phyloP scores from a whole-genome alignment of 257 asterid genomes.

The Primulina eburnea region DNA sequence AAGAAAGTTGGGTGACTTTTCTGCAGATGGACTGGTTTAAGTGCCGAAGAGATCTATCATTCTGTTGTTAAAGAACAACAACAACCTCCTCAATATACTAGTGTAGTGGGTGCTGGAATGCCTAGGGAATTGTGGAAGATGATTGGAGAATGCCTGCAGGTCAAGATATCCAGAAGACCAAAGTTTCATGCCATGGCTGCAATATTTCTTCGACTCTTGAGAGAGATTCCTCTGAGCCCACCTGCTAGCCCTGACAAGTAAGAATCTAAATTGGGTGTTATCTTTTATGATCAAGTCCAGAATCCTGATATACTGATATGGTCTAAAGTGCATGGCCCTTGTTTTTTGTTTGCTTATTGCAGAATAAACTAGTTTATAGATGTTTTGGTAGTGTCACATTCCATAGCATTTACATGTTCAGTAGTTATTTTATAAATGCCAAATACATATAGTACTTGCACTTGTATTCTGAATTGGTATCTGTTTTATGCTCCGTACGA shows the following conservation, averaged over 20 bases:
- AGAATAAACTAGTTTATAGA: neutral
- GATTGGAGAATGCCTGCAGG: constrained; percentile 99
- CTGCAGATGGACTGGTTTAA: constrained; percentile 91
- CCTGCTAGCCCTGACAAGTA: constrained; percentile 97
- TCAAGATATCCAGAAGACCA: constrained; percentile 83
- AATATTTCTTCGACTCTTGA: constrained; percentile 90
- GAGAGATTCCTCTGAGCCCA: constrained; percentile 92
- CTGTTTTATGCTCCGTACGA: constrained; percentile 24
- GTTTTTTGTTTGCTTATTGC: neutral
- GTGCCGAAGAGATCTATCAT: constrained; percentile 85
- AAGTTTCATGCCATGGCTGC: constrained; percentile 87
- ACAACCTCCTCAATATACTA: constrained; percentile 96
- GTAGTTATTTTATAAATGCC: constrained; percentile 10
- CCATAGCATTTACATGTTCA: neutral
- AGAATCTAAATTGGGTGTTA: constrained; percentile 31
- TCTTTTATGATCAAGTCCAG: constrained; percentile 10
- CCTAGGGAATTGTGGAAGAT: constrained; percentile 98
- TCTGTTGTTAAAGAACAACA: constrained; percentile 77
- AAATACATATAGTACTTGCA: constrained; percentile 23
- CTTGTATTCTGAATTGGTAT: constrained; percentile 23
- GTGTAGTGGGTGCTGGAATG: constrained; percentile 96
- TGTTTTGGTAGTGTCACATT: constrained; percentile 15
- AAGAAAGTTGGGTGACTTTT: constrained; percentile 25
- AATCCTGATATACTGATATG: constrained; percentile 20
- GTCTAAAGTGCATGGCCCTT: constrained; percentile 15